Evolutionary conservation across 2,329 filamentous ascomycete species (phyloP).

Genomic region (Colletotrichum eremochloae): DNA sequence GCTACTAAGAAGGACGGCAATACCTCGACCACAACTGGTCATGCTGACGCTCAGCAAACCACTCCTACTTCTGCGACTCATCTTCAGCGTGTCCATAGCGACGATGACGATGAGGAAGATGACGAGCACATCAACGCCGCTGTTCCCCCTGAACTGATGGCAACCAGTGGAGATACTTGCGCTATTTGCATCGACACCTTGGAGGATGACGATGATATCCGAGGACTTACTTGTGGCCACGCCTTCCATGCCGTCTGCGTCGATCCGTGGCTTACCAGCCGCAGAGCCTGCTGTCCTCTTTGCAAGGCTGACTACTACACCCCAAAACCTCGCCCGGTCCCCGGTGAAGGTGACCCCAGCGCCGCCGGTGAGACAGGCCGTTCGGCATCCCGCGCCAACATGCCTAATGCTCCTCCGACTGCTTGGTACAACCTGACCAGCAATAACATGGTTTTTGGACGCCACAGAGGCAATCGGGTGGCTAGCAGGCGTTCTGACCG

Average conservation of each 20-base stretch:
- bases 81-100: constrained; percentile 59
- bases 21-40: constrained; percentile 17
- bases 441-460: constrained; percentile 36
- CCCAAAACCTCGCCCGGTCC: constrained; percentile 82
- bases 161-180: constrained; percentile 89
- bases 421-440: constrained; percentile 56
- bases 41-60: constrained; percentile 10
- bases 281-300: constrained; percentile 94
- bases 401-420: constrained; percentile 58
- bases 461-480: constrained; percentile 33
- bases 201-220: constrained; percentile 95
- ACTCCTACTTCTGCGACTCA: constrained; percentile 42
- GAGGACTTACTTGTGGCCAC: constrained; percentile 95
- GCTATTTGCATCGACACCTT: constrained; percentile 96
- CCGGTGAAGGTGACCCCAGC: constrained; percentile 57
- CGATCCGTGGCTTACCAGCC: constrained; percentile 95
- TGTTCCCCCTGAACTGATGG: constrained; percentile 83
- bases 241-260: constrained; percentile 97
- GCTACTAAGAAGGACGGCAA: constrained; percentile 29
- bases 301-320: constrained; percentile 99
- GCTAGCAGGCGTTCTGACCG: constrained; percentile 34
- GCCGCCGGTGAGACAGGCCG: constrained; percentile 50
- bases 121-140: constrained; percentile 88
- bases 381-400: constrained; percentile 61
- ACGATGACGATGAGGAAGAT: constrained; percentile 73